A percentile compares a stretch with the other conserved stretches of the same genome.
These are phyloP conservation scores for Fraxinus baroniana DNA, from an alignment of 305 asterid species.

Conservation along the genomic window DNA sequence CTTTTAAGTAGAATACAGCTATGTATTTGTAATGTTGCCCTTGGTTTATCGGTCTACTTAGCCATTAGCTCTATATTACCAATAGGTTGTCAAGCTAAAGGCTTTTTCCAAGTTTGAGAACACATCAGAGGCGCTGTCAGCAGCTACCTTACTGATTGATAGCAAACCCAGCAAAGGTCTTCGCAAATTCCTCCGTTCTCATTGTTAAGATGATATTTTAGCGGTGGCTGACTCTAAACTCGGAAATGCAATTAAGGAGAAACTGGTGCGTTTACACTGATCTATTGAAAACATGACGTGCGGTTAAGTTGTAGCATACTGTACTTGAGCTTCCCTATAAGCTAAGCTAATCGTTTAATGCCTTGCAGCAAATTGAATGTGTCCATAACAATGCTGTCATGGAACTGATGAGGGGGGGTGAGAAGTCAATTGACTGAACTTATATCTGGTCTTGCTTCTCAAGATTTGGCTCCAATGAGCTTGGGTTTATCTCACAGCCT, in stretches of 20 bases:
- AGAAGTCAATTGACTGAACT: slow-evolving; percentile 81
- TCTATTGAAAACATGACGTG: not conserved
- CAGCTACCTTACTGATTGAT: slow-evolving; percentile 77
- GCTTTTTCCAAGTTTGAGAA: slow-evolving; percentile 91
- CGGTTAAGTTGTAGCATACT: not conserved
- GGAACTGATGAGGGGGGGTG: slow-evolving; percentile 92
- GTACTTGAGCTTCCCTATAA: not conserved
- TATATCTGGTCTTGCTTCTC: slow-evolving; percentile 70
- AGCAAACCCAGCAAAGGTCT: slow-evolving; percentile 93
- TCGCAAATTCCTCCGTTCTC: slow-evolving; percentile 71
- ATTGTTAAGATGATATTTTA: slow-evolving; percentile 66
- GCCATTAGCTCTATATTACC: not conserved
- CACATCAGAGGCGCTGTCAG: slow-evolving; percentile 77
- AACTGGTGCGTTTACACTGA: slow-evolving; percentile 53
- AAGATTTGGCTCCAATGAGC: slow-evolving; percentile 93
- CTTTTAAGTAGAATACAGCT: too few relatives aligned
- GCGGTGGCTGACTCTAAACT: slow-evolving; percentile 94
- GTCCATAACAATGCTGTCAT: slow-evolving; percentile 80
- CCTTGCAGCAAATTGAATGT: slow-evolving; percentile 63
- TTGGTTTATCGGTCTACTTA: not conserved
- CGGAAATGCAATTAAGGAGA: slow-evolving; percentile 81
- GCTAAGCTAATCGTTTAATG: not conserved
- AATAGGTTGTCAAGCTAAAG: slow-evolving; percentile 77
- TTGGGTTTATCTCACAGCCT: slow-evolving; percentile 87
- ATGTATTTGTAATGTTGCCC: not conserved